Conservation (phyloP, 768 basidiomycete species). For the Tricholoma sp. region DNA sequence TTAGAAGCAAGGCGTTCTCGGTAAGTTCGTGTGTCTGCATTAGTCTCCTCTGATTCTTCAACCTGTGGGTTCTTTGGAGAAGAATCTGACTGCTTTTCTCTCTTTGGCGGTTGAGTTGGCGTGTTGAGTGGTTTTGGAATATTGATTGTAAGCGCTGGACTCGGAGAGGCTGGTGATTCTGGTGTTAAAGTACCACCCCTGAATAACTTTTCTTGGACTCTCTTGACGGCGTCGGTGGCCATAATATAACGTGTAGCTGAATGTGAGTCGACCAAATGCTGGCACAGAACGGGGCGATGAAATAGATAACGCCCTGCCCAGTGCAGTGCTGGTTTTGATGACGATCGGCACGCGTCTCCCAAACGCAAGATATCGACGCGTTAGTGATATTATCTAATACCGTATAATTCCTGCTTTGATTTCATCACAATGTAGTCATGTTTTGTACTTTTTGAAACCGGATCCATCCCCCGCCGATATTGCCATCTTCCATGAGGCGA, state of each 20-base stretch:
- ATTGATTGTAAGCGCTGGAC: slow-evolving; percentile 52
- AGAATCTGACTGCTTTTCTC: slow-evolving; percentile 33
- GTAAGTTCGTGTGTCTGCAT: slow-evolving; percentile 31
- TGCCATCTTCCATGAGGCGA: too few species aligned
- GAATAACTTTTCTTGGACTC: slow-evolving; percentile 74
- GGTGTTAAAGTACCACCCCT: slow-evolving; percentile 32
- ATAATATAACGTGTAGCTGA: slow-evolving; percentile 15
- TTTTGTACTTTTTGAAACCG: too few species aligned
- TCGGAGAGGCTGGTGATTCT: slow-evolving; percentile 12
- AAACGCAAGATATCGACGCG: neutral
- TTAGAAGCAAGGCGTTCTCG: slow-evolving; percentile 60
- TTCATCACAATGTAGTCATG: too few species aligned
- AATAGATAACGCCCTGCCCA: neutral
- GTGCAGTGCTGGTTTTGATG: neutral
- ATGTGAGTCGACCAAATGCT: neutral
- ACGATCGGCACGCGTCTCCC: neutral
- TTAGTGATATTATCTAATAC: too few species aligned
- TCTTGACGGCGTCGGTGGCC: slow-evolving; percentile 44
- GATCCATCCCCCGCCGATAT: too few species aligned
- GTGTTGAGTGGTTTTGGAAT: slow-evolving; percentile 53
- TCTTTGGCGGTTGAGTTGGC: slow-evolving; percentile 42
- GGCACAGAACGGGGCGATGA: neutral
- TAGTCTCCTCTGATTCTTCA: slow-evolving; percentile 8
- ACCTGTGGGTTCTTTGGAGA: slow-evolving; percentile 21
- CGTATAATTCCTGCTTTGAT: too few species aligned